Evolutionary conservation across 441 rosid genomes (phyloP).

Genomic region (Pelargonium fulgidum): DNA sequence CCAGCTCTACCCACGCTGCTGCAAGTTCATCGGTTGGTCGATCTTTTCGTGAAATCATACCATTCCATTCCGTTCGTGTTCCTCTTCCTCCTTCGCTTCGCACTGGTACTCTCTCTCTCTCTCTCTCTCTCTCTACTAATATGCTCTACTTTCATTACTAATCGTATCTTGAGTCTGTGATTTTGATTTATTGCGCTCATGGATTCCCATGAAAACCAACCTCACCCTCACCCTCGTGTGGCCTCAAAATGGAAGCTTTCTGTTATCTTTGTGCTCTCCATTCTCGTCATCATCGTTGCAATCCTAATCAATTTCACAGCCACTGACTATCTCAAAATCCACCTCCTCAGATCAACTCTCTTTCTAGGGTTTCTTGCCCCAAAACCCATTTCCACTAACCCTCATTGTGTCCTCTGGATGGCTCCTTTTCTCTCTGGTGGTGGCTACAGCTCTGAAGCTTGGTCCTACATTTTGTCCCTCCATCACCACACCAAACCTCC

Average conservation of each 20-base stretch:
- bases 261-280: slow-evolving; percentile 30
- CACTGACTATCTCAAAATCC: slow-evolving; percentile 33
- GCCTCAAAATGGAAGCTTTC: slow-evolving; percentile 28
- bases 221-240: too few species aligned
- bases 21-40: too few species aligned
- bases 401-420: slow-evolving; percentile 81
- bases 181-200: neutral
- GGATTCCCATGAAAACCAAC: neutral
- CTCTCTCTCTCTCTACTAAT: too few species aligned
- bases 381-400: slow-evolving; percentile 21
- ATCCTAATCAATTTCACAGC: slow-evolving; percentile 30
- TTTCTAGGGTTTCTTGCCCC: slow-evolving; percentile 21
- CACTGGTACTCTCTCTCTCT: too few species aligned
- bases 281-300: slow-evolving; percentile 40
- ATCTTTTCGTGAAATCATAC: too few species aligned
- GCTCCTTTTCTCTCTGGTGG: slow-evolving; percentile 89
- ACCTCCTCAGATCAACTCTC: slow-evolving; percentile 32
- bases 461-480: slow-evolving; percentile 68
- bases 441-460: slow-evolving; percentile 85
- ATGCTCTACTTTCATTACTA: neutral
- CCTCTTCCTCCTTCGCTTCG: too few species aligned
- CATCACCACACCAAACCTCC: slow-evolving; percentile 29
- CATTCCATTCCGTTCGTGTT: too few species aligned
- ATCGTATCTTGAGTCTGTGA: neutral
- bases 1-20: too few species aligned